Conservation (phyloP, 495 filamentous ascomycete species). For the Trichocladium antarcticum region DNA sequence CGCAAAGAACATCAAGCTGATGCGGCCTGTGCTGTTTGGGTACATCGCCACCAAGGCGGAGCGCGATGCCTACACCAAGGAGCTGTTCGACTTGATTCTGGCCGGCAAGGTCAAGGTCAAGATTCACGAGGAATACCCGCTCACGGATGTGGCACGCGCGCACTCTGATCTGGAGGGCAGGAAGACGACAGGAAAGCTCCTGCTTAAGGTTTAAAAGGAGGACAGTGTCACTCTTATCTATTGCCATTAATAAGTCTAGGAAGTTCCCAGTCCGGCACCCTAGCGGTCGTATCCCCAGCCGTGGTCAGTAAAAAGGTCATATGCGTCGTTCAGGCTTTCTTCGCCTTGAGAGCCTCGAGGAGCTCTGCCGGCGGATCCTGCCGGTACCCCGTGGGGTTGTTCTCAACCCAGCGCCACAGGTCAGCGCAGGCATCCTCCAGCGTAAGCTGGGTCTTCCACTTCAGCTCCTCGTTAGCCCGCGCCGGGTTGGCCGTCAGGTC, state of each 20-base stretch:
- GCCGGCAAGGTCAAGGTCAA: constrained; percentile 58
- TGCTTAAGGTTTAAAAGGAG: constrained; percentile 33
- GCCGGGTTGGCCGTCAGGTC: constrained; percentile 88
- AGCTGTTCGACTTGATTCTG: constrained; percentile 62
- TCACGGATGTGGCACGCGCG: constrained; percentile 62
- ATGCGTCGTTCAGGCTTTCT: constrained; percentile 17
- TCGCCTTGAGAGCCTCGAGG: constrained; percentile 53
- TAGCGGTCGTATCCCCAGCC: not conserved
- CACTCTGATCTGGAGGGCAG: constrained; percentile 75
- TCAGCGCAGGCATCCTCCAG: constrained; percentile 89
- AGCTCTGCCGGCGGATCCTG: constrained; percentile 80
- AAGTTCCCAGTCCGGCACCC: not conserved
- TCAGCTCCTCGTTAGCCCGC: constrained; percentile 74
- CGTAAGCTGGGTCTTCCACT: constrained; percentile 83
- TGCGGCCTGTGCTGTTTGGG: constrained; percentile 60
- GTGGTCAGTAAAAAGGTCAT: not conserved
- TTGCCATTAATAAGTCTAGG: constrained; percentile 4
- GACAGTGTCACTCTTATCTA: not conserved
- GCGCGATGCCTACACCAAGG: constrained; percentile 55
- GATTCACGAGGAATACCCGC: constrained; percentile 73
- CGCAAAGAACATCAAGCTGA: constrained; percentile 69
- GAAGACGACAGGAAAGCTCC: constrained; percentile 73
- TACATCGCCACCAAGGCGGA: constrained; percentile 73
- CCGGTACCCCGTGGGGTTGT: constrained; percentile 91
- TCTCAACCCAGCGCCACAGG: constrained; percentile 88